Base-by-base conservation (phyloP, 2,329 filamentous ascomycete species). In the Trichoderma endophyticum region DNA sequence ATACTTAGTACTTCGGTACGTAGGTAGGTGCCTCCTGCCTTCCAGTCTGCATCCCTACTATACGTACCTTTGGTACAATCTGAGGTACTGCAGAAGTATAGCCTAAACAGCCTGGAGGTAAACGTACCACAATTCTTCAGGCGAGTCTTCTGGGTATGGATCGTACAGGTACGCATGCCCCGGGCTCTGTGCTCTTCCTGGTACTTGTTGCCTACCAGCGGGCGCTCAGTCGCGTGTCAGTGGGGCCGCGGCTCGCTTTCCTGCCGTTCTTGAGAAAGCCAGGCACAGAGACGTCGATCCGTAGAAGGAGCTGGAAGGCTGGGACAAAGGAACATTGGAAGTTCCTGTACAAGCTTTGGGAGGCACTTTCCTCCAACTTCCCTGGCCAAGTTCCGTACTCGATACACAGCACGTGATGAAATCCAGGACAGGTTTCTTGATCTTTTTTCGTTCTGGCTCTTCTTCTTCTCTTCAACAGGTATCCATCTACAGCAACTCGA, bases 141-240 rank as follows among this genome's bases (percentile, higher is more conserved):
- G 34, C 15, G 8, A 9, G 34, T 28, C n/a, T 39, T 21, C 64
- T 28, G 7, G 39, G 64, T 39, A 6, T 24, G 51, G 26, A 43
- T 15, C 14, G 51, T 51, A 39, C 51, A 14, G 30, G 51, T 21
- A 57, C 30, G 26, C 43, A 21, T 9, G 7, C 24, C 24, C 54
- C 24, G n/a, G 28, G 51, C 6, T 24, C 64, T 57, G 51, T 67
- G 26, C 64, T 67, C 26, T 14, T 54, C 64, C 39, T 56, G 18
- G 43, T 34, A 43, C 34, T 34, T 36, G 26, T 39, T 32, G 57
- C 36, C 57, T 34, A 30, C 34, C 64, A 62, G 57, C 66, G 66
- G 66, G 66, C 66, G 66, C 66, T 70, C 39, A 51, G 39, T 60
- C 66, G 66, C 66, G 57, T 70, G 57, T 70, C 39, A 54, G 66